Evolutionary conservation across 2,329 filamentous ascomycete genomes (phyloP), one percentile per base, ranked within the genome.

Genomic region (Helminthosporium solani): DNA sequence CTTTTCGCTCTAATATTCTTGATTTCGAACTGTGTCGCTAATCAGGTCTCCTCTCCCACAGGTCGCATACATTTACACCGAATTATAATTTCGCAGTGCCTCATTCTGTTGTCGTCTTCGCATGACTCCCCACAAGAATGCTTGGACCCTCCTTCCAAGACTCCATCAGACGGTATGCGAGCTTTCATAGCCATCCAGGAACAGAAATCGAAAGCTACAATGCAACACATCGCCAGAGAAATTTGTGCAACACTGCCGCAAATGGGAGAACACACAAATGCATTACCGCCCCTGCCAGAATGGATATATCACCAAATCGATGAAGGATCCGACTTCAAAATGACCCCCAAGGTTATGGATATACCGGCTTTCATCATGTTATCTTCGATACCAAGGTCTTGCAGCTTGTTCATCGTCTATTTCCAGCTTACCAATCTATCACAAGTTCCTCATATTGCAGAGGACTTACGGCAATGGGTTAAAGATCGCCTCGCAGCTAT

Each of bases 201-300:
- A 18, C 33, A 35, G 14, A 39, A 40, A 2, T 63, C 57, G 1
- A 44, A 55, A 33, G 42, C 46, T 1, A 11, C 48, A 8, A 52
- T 61, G 2, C 27, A 42, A 18, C 3, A 47, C 3, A 19, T 57
- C 9, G 56, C 56, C 1, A 45, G 44, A 7, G 61, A 66, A 19
- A 60, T 64, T 2, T 50, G 54, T 25, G 60, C 57, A 1, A 59
- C 59, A 3, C 48, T 64, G 8, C 63, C 63, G 3, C 58, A 63
- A 27, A 20, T 65, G 20, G 53, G 53, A 25, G 48, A 56, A 11
- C 58, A 60, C 31, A 19, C 52, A 3, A 40, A 53, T 33, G 33
- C 49, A 6, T 33, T 52, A 2, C 42, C 46, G n/a, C 15, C 31
- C 8, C 31, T 47, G 14, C 25, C 21, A 8, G 36, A 14, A 16